phyloP scores from a whole-genome alignment of 106 monocot species.

The Narthecium ossifragum region DNA sequence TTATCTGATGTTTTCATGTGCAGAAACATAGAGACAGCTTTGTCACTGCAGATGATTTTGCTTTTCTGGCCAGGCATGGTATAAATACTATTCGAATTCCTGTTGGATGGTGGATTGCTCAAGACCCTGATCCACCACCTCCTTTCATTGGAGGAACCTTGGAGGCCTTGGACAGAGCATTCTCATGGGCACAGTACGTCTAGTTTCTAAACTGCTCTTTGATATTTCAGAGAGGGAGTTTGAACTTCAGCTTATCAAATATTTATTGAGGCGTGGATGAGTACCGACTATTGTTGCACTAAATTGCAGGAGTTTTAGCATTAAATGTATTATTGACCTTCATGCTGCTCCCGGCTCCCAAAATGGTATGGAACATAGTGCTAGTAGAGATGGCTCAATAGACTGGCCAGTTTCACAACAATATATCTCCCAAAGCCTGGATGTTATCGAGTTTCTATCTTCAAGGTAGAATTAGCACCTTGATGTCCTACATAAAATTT shows the following conservation, averaged over 20 bases:
- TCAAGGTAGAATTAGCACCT: no score
- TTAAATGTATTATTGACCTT: slow-evolving; percentile 87
- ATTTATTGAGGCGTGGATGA: not conserved
- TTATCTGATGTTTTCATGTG: slow-evolving; percentile 1
- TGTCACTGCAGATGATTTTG: slow-evolving; percentile 61
- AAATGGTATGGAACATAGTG: slow-evolving; percentile 88
- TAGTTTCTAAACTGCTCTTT: not conserved
- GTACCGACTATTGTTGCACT: not conserved
- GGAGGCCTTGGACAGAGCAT: slow-evolving; percentile 55
- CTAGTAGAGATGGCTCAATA: slow-evolving; percentile 77
- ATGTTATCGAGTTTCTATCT: slow-evolving; percentile 60
- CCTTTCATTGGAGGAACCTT: slow-evolving; percentile 76
- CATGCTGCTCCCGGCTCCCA: slow-evolving; percentile 91
- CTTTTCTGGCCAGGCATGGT: slow-evolving; percentile 46
- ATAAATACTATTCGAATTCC: slow-evolving; percentile 86
- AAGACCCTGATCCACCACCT: slow-evolving; percentile 69
- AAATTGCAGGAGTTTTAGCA: slow-evolving; percentile 31
- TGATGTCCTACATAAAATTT: no score
- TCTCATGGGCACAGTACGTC: slow-evolving; percentile 82
- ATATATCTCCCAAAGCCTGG: slow-evolving; percentile 46
- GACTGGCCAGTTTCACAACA: slow-evolving; percentile 44
- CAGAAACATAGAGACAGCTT: slow-evolving; percentile 68
- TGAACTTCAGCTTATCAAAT: not conserved
- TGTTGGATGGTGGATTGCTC: slow-evolving; percentile 87
- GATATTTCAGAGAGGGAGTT: not conserved